Base-by-base conservation (phyloP, 2,329 filamentous ascomycete genomes). In the Ascochyta lentis region DNA sequence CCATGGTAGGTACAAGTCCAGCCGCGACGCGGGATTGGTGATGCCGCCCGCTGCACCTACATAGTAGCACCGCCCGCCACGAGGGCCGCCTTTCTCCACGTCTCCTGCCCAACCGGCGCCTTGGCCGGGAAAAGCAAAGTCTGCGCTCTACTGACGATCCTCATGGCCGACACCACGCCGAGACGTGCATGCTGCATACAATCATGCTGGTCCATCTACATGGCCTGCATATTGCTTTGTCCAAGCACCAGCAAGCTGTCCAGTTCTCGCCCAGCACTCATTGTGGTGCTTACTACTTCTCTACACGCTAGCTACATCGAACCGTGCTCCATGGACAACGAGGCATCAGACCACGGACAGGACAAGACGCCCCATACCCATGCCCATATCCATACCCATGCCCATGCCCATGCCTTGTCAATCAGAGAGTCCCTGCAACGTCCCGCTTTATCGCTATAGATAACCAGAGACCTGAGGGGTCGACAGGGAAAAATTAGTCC, bases 101-200 rank as follows among this genome's bases (percentile, higher is more conserved):
- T 41, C 60, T 58, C 52, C 49, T 56, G 55, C 58, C 63, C 62
- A 68, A 65, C 65, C 66, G 60, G 61, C 60, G 51, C 53, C 15
- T 52, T 56, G 59, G 57, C 64, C 61, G 66, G 47, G 47, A 56
- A 51, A 51, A 56, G 42, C 31, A 51, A 56, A 48, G 53, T 44
- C 53, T 48, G 53, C 53, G 47, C 42, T 50, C 33, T 23, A 39
- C 42, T 44, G 43, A 16, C 48, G 47, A 51, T 56, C 53, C 26
- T 39, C 47, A 56, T 37, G 53, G 47, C 48, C 47, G 53, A 51
- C 48, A 39, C 47, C 37, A 33, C 43, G 43, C 53, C 43, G 53
- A 56, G 31, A 51, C 47, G 48, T 51, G 47, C 53, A 51, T 51
- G 47, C 47, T 35, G 38, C 53, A 48, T 43, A 34, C 38, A 46